phyloP scores from a whole-genome alignment of 805 yeast genomes.

The Peterozyma toletana region DNA sequence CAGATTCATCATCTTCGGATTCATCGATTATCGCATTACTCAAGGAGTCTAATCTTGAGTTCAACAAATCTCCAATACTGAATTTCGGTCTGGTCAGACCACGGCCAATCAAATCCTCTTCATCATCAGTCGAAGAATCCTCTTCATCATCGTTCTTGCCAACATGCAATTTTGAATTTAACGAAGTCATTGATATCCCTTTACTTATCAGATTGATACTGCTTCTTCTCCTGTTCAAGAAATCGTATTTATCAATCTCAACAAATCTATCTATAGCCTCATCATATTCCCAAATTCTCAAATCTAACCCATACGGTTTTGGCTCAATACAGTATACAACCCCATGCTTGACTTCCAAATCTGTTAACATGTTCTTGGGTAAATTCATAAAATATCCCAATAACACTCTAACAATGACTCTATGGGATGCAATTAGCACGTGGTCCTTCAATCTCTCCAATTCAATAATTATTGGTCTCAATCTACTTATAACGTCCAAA shows the following conservation, averaged over 20 bases:
- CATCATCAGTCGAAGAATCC: too few species aligned
- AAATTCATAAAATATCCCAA: constrained; percentile 29
- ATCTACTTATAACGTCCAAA: constrained; percentile 25
- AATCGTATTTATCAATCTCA: constrained; percentile 29
- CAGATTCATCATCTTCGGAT: too few species aligned
- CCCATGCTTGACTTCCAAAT: constrained; percentile 27
- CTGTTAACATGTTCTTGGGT: constrained; percentile 27
- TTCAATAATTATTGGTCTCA: constrained; percentile 27
- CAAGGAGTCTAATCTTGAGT: too few species aligned
- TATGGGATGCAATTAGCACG: constrained; percentile 25
- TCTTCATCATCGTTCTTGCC: too few species aligned
- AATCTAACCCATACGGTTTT: constrained; percentile 29
- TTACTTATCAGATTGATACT: constrained; percentile 7
- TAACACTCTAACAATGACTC: constrained; percentile 26
- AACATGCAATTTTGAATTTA: too few species aligned
- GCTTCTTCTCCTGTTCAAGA: constrained; percentile 24
- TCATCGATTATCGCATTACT: too few species aligned
- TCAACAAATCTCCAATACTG: too few species aligned
- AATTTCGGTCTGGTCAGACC: too few species aligned
- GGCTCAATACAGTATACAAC: constrained; percentile 29
- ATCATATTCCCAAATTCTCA: constrained; percentile 29
- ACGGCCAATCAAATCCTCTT: too few species aligned
- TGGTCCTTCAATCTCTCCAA: constrained; percentile 26
- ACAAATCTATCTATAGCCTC: constrained; percentile 25
- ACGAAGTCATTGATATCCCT: too few species aligned